Conservation (phyloP, 805 yeast species). For the Isabelozyma rhagii region DNA sequence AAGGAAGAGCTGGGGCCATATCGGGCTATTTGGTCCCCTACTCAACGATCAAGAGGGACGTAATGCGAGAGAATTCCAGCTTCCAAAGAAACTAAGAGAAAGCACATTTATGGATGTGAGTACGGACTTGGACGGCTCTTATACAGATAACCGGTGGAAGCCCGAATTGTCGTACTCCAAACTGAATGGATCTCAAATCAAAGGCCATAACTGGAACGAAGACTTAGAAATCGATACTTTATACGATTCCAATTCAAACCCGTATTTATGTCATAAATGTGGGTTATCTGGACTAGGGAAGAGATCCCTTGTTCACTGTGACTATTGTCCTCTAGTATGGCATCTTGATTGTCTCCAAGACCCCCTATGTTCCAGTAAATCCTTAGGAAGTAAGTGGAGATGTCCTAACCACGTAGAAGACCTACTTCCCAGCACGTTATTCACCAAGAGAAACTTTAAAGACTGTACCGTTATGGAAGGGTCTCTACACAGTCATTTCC, state of each 20-base stretch:
- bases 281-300: constrained; percentile 62
- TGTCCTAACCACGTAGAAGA: constrained; percentile 82
- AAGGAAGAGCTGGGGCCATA: constrained; percentile 21
- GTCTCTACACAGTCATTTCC: constrained; percentile 31
- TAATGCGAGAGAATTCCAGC: constrained; percentile 36
- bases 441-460: constrained; percentile 44
- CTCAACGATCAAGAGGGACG: constrained; percentile 64
- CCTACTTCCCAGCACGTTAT: constrained; percentile 37
- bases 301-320: constrained; percentile 67
- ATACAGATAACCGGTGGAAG: constrained; percentile 48
- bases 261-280: constrained; percentile 74
- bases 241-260: constrained; percentile 65
- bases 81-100: constrained; percentile 70
- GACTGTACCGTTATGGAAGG: constrained; percentile 56
- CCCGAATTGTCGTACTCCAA: constrained; percentile 46
- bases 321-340: constrained; percentile 79
- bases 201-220: constrained; percentile 40
- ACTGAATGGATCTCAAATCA: constrained; percentile 29
- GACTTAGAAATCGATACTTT: constrained; percentile 61
- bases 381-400: constrained; percentile 79
- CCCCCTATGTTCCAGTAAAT: constrained; percentile 70
- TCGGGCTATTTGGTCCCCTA: constrained; percentile 55
- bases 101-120: constrained; percentile 64
- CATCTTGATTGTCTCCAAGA: constrained; percentile 84
- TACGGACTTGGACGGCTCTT: constrained; percentile 69